These are phyloP conservation scores for Gliomastix tumulicola DNA, from an alignment of 2,329 filamentous ascomycete species.

Conservation along the genomic window DNA sequence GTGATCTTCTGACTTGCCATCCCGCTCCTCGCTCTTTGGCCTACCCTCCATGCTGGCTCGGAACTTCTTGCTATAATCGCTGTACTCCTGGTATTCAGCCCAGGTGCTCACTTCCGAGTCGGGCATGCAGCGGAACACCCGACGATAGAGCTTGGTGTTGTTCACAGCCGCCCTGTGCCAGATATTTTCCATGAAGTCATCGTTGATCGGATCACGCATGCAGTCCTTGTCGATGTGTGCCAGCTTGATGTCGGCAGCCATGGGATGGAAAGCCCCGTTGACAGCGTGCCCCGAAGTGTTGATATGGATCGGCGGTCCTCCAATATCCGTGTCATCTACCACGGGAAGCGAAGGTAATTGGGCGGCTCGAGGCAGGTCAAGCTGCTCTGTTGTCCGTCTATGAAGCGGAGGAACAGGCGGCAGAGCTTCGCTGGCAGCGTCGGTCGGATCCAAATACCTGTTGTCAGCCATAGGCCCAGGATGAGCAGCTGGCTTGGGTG, in stretches of 20 bases:
- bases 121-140: constrained; percentile 94
- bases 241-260: constrained; percentile 61
- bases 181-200: constrained; percentile 76
- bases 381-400: constrained; percentile 56
- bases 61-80: constrained; percentile 72
- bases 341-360: constrained; percentile 65
- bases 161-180: constrained; percentile 87
- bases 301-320: constrained; percentile 58
- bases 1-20: constrained; percentile 26
- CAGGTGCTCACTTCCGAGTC: constrained; percentile 91
- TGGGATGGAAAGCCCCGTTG: constrained; percentile 38
- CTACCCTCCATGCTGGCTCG: constrained; percentile 57
- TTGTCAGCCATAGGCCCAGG: constrained; percentile 16
- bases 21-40: constrained; percentile 38
- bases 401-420: constrained; percentile 52
- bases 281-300: constrained; percentile 43
- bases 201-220: constrained; percentile 83
- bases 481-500: constrained; percentile 23
- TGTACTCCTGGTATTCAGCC: constrained; percentile 85
- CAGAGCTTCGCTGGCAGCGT: constrained; percentile 37
- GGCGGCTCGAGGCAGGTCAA: constrained; percentile 61
- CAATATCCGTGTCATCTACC: constrained; percentile 75
- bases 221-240: constrained; percentile 80
- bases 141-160: constrained; percentile 90
- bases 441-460: constrained; percentile 20